phyloP scores from a whole-genome alignment of 805 yeast genomes.

The Saccharomycopsis selenospora region DNA sequence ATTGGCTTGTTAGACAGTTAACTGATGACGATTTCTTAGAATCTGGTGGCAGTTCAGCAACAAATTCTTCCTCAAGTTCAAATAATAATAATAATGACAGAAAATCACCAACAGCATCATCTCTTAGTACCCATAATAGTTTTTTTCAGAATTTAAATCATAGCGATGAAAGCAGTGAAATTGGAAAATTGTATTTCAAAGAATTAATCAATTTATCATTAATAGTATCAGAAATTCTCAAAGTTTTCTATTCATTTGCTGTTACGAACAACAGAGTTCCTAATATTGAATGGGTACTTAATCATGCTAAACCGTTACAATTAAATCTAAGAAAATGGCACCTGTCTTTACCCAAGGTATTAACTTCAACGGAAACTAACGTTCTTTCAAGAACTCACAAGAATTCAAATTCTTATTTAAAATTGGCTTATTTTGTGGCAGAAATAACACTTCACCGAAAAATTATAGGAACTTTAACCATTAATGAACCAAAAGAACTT shows the following conservation, averaged over 20 bases:
- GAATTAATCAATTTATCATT: slow-evolving; percentile 58
- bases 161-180: slow-evolving; percentile 49
- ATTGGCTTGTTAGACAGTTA: slow-evolving; percentile 73
- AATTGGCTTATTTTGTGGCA: slow-evolving; percentile 80
- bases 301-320: slow-evolving; percentile 76
- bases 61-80: slow-evolving; percentile 3
- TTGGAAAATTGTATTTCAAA: slow-evolving; percentile 63
- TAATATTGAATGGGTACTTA: slow-evolving; percentile 61
- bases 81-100: slow-evolving; percentile 2
- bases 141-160: slow-evolving; percentile 10
- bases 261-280: slow-evolving; percentile 46
- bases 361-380: background rate
- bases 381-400: slow-evolving; percentile 27
- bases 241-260: slow-evolving; percentile 62
- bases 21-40: slow-evolving; percentile 74
- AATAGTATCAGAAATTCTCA: slow-evolving; percentile 65
- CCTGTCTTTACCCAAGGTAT: slow-evolving; percentile 50
- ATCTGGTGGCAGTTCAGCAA: slow-evolving; percentile 21
- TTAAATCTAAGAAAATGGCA: slow-evolving; percentile 67
- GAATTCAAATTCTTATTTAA: slow-evolving; percentile 71
- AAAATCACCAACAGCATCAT: slow-evolving; percentile 2
- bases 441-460: slow-evolving; percentile 81
- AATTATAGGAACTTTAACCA: slow-evolving; percentile 48
- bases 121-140: background rate
- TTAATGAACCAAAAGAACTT: slow-evolving; percentile 44